Conservation (phyloP, 768 basidiomycete species). For the Tulasnella sp. region DNA sequence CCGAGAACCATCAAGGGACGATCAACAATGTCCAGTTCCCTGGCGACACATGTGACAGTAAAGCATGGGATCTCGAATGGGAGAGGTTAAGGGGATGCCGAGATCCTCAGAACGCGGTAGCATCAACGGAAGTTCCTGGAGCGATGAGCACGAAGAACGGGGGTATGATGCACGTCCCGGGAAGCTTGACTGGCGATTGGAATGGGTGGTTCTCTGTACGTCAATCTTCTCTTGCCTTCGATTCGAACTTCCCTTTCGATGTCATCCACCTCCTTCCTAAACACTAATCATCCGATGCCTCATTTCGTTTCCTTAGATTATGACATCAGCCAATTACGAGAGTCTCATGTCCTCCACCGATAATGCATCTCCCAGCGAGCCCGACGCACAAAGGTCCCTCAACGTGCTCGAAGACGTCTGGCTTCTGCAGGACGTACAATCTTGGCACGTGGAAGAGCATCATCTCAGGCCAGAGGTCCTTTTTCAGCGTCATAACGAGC, state of each 20-base stretch:
- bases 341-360: too few relatives aligned
- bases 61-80: slow-evolving; percentile 3
- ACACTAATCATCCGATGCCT: too few relatives aligned
- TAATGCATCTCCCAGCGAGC: neutral
- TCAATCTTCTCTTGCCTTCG: neutral
- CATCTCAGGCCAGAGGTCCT: neutral
- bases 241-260: neutral
- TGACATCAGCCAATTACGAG: too few relatives aligned
- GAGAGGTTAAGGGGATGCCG: neutral
- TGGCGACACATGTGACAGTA: neutral
- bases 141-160: neutral
- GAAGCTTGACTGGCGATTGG: slow-evolving; percentile 18
- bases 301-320: too few relatives aligned
- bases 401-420: neutral
- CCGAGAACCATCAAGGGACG: neutral
- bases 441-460: neutral
- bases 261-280: too few relatives aligned
- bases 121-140: neutral
- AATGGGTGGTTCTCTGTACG: slow-evolving; percentile 17
- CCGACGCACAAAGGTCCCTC: neutral
- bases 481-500: neutral
- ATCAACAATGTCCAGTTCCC: neutral
- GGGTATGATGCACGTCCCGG: neutral
- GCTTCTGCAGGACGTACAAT: neutral
- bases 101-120: neutral